These are phyloP conservation scores for Eucalyptus cladocalyx DNA, from an alignment of 345 rosid genomes.

Conservation along the genomic window DNA sequence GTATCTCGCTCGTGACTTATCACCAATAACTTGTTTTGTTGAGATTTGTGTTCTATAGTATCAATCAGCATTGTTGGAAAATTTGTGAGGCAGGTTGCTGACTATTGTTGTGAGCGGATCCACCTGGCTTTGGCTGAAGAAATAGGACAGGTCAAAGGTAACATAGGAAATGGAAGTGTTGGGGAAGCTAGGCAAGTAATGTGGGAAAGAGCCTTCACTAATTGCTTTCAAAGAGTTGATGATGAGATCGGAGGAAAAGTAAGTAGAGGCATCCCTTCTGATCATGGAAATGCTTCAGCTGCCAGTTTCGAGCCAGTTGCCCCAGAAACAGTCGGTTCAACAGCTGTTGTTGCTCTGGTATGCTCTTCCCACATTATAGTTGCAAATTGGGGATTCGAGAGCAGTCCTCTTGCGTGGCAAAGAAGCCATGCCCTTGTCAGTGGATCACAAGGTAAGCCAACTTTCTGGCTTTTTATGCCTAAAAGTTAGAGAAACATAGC, in stretches of 20 bases:
- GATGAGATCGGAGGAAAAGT: conserved; percentile 61
- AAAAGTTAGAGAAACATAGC: not conserved
- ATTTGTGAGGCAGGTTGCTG: conserved; percentile 64
- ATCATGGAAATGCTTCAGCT: conserved; percentile 13
- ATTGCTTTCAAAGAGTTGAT: conserved; percentile 77
- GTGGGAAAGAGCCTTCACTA: conserved; percentile 64
- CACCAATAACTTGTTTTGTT: not conserved
- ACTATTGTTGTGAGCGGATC: conserved; percentile 66
- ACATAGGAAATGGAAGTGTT: conserved; percentile 19
- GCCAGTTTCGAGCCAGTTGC: conserved; percentile 43
- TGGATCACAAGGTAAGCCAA: conserved; percentile 73
- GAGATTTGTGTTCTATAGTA: not conserved
- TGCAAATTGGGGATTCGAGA: conserved; percentile 90
- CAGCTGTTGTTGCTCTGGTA: conserved; percentile 86
- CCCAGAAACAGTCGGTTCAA: conserved; percentile 90
- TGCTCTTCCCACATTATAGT: conserved; percentile 87
- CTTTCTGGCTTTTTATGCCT: not conserved
- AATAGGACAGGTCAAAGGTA: conserved; percentile 27
- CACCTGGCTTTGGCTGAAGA: conserved; percentile 77
- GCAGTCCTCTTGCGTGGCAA: conserved; percentile 87
- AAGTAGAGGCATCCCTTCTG: conserved; percentile 6
- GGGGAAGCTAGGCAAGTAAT: conserved; percentile 39
- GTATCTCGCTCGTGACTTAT: not conserved
- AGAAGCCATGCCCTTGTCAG: conserved; percentile 63
- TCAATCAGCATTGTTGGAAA: not conserved